Base-by-base conservation (phyloP, 31 red algal species). In the Bonnemaisonia californica region DNA sequence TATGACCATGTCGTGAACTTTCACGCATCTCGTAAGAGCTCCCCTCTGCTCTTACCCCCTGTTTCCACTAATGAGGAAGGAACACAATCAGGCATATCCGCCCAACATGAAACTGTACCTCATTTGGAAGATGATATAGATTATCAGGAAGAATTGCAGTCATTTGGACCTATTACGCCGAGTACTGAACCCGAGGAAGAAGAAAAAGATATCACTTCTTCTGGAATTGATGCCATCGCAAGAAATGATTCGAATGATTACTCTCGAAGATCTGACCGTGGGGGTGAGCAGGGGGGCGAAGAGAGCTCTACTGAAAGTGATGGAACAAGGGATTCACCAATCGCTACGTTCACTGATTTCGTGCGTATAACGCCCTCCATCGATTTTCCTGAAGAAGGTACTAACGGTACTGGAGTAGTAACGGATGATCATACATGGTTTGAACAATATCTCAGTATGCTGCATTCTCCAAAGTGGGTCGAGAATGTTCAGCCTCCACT, bases 1-100 rank as follows among this genome's bases (percentile, higher is more conserved):
- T 87, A 87, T 71, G 83, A 87, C 41, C 83, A 87, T 35, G 83
- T 87, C 11, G 38, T 87, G 2, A 77, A 78, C 37, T 64, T 87
- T 31, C 27, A 32, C 18, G 59, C 37, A 12, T 29, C n/a, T 32
- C 27, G 24, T 7, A 29, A 32, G 54, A 32, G 23, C 38, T 28
- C 18, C 13, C 28, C 63, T 68, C 4, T 19, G 30, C 16, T 26
- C 27, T 51, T 16, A 11, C 9, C 45, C 7, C 16, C 45, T 11
- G 45, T 16, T 51, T 51, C 45, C 45, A 16, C 7, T 7, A 64
- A 31, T 35, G 23, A 19, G 29, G 21, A 11, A 19, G 42, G 0
- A 4, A 48, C 45, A 51, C 9, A 16, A 16, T 16, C 45, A 11
- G 45, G 16, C 9, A 11, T 51, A 51, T 16, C 45, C 7, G 45